Base-by-base conservation (phyloP, 192 early-diverging fungal species). In the Phlyctochytrium arcticum region DNA sequence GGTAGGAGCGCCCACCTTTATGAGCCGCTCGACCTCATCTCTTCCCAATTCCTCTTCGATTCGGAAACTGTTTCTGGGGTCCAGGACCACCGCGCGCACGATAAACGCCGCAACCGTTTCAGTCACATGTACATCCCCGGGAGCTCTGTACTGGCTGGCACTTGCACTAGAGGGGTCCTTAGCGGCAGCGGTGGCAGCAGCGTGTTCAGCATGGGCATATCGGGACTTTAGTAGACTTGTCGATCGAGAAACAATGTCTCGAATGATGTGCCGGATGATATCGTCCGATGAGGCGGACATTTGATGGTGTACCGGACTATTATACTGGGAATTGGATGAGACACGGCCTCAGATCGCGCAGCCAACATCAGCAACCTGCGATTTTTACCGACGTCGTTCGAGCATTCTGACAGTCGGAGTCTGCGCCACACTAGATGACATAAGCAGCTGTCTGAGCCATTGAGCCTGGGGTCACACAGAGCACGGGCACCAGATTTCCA, bases 101-200 rank as follows among this genome's bases (percentile, higher is more conserved):
- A 82, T 68, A 60, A 85, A 85, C 10, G 83, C 83, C 21, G 83
- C 83, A 37, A 85, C 70, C n/a, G 79, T 85, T 19, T 85, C 83
- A 5, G 80, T 70, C 3, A 85, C 75, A 19, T 62, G 51, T 54
- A 60, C 48, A n/a, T 60, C 51, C 3, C 54, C 54, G 12, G 33
- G n/a, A 3, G 48, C 49, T n/a, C n/a, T n/a, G n/a, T n/a, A n/a
- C n/a, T n/a, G n/a, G n/a, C n/a, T n/a, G 19, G 54, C 50, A 17
- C 17, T 42, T 26, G 31, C 42, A 19, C 24, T 21, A 12, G 50
- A 51, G 1, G 50, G 50, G 15, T 27, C 26, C 1, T 12, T 12
- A 12, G 50, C 50, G n/a, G n/a, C n/a, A n/a, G n/a, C 39, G 67
- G 30, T 7, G 9, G 39, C 33, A 5, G 23, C 24, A 24, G 33